These are phyloP conservation scores for Bolboschoenus planiculmis DNA, from an alignment of 176 grass and related monocot species.

Conservation along the genomic window DNA sequence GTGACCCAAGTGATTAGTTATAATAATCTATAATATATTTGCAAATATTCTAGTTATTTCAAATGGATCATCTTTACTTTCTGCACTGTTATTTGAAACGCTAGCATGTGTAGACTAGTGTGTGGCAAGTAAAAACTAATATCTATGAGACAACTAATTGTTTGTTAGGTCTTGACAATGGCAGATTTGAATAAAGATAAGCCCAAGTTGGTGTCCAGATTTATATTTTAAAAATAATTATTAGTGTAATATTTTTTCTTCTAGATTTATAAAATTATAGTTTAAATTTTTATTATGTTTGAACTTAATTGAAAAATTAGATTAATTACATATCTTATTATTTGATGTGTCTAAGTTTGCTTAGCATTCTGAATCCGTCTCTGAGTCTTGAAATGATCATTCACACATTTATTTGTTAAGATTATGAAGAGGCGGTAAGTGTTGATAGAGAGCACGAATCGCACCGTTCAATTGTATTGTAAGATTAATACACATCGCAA, in stretches of 20 bases:
- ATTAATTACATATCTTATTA: too few relatives aligned
- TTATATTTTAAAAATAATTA: too few relatives aligned
- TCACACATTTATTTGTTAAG: not conserved
- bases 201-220: too few relatives aligned
- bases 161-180: too few relatives aligned
- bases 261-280: too few relatives aligned
- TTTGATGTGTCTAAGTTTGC: too few relatives aligned
- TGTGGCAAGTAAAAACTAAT: not conserved
- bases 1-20: not conserved
- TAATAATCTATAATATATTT: not conserved
- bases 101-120: not conserved
- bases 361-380: too few relatives aligned
- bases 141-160: not conserved
- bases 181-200: too few relatives aligned
- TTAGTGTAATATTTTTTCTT: too few relatives aligned
- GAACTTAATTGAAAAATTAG: too few relatives aligned
- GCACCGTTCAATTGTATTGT: not conserved
- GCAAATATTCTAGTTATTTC: conserved; percentile 1
- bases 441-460: not conserved
- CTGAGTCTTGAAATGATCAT: not conserved
- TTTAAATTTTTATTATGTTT: too few relatives aligned
- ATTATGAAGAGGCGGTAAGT: not conserved
- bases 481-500: too few relatives aligned
- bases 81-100: not conserved
- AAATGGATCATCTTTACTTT: not conserved